Conservation (phyloP, 202 grass and related monocot species). For the Sporobolus alterniflorus region DNA sequence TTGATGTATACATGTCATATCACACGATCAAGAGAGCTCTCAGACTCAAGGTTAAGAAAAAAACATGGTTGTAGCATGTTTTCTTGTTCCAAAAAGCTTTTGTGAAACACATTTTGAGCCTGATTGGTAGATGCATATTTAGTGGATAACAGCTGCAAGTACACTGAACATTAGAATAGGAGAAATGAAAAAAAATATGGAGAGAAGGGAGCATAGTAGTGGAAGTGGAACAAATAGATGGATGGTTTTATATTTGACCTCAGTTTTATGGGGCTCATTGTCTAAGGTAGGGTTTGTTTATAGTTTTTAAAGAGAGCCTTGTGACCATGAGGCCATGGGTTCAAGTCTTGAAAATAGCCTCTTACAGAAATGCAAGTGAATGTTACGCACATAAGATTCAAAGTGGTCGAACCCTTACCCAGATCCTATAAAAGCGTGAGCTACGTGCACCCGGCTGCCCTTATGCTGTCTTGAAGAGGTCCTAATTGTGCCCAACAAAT, state of each 20-base stretch:
- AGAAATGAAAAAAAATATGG: background rate
- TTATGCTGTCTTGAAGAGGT: constrained; percentile 8
- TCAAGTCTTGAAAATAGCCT: no score
- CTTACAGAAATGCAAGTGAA: no score
- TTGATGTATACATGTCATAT: background rate
- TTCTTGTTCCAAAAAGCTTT: constrained; percentile 4
- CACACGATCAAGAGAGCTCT: constrained; percentile 2
- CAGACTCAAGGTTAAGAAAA: background rate
- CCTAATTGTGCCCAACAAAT: constrained; percentile 30
- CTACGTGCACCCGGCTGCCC: no score
- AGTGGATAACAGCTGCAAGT: constrained; percentile 22
- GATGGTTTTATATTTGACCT: constrained; percentile 32
- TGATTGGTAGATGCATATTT: constrained; percentile 17
- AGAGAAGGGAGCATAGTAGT: constrained; percentile 2
- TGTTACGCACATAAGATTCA: no score
- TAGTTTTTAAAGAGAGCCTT: constrained; percentile 26
- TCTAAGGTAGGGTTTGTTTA: constrained; percentile 42
- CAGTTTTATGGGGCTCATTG: constrained; percentile 2
- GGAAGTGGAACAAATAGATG: constrained; percentile 36
- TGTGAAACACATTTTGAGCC: background rate
- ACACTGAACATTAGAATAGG: background rate
- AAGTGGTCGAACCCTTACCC: no score
- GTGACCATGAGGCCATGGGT: no score
- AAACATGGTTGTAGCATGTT: background rate
- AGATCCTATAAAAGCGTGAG: no score